Base-by-base conservation (phyloP, 2,329 filamentous ascomycete species). In the Phyllosticta citrichinensis region DNA sequence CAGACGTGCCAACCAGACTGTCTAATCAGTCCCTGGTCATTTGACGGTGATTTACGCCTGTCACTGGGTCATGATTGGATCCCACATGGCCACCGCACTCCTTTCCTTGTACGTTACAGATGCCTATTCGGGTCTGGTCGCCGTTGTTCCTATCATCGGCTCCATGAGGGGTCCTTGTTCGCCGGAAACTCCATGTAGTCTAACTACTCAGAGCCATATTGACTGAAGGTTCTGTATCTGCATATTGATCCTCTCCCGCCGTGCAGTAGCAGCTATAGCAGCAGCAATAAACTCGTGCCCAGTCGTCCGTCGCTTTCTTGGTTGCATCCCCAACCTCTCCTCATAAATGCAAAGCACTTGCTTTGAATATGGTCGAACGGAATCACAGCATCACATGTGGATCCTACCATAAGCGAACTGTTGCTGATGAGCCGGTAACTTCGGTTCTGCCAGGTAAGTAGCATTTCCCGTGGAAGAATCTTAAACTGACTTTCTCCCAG, bases 371-470 rank as follows among this genome's bases (percentile, higher is more conserved):
- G 60, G 62, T 63, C 40, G 61, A 62, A 35, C 63, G 64, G 55
- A 65, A 62, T 33, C 56, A 58, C 25, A 67, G 63, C 60, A 57
- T 66, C 35, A 53, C 57, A 19, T 63, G 66, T 11, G 55, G 14
- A 47, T 47, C 40, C 40, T 55, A 61, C 11, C 60, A 55, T 67
- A 66, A 61, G 50, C 27, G 56, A 62, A 76, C 72, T 54, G 76
- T 81, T 24, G 75, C 73, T 9, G 73, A 80, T 50, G 78, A 80
- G 65, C 79, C 77, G 8, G 81, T 83, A 25, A 83, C 81, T 0
- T 81, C 80, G 0, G 73, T 82, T 10, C 71, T 84, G 2, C 71
- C 74, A 9, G 60, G 60, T 62, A 20, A 27, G 55, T n/a, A 10
- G 2, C 20, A 12, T 5, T 17, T 12, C 2, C 11, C 3, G 8